A percentile compares a stretch with the other conserved stretches of the same genome.
Evolutionary conservation across 2,329 filamentous ascomycete species (phyloP).

Genomic region (Penicillium crustosum): DNA sequence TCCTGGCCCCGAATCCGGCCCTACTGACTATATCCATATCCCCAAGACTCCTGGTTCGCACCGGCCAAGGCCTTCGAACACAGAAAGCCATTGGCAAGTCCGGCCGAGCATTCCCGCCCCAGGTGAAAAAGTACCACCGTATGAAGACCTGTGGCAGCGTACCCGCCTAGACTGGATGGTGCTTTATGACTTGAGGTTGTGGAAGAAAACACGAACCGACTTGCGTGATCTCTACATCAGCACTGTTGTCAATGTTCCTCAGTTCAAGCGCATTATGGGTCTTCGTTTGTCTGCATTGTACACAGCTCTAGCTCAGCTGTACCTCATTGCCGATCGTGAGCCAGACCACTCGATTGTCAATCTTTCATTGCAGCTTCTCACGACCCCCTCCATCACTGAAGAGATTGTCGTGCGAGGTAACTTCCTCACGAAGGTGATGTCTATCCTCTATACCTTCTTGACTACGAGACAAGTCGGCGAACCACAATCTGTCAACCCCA

Average conservation of each 20-base stretch:
- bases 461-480: constrained; percentile 95
- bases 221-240: constrained; percentile 92
- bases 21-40: constrained; percentile 56
- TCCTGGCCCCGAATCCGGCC: constrained; percentile 19
- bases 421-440: constrained; percentile 91
- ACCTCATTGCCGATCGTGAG: constrained; percentile 92
- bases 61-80: constrained; percentile 47
- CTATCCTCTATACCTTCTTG: constrained; percentile 95
- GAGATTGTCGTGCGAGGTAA: constrained; percentile 95
- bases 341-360: constrained; percentile 99
- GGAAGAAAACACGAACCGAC: constrained; percentile 92
- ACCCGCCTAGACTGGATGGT: constrained; percentile 93
- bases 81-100: constrained; percentile 79
- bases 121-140: constrained; percentile 62
- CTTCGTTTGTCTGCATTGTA: constrained; percentile 94
- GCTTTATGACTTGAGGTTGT: constrained; percentile 89
- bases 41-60: constrained; percentile 70
- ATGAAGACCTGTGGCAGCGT: constrained; percentile 85
- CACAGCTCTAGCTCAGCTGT: constrained; percentile 88
- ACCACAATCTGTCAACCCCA: constrained; percentile 81
- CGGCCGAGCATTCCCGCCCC: constrained; percentile 70
- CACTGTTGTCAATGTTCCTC: constrained; percentile 89
- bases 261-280: constrained; percentile 92
- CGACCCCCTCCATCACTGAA: constrained; percentile 91
- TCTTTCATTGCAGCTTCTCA: constrained; percentile 92